These are phyloP conservation scores for Perilla frutescens DNA, from an alignment of 257 asterid species.

Conservation along the genomic window DNA sequence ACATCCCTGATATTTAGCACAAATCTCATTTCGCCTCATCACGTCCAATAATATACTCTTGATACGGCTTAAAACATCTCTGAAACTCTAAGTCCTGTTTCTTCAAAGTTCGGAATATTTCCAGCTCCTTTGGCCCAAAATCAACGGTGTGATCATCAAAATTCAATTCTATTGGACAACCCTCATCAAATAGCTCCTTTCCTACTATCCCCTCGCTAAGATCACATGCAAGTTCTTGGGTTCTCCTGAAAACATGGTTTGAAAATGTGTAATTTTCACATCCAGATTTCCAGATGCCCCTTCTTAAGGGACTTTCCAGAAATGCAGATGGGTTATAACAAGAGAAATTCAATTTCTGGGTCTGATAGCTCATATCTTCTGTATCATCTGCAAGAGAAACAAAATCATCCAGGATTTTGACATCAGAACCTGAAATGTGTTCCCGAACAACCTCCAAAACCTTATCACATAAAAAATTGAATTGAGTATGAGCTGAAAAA, in stretches of 20 bases:
- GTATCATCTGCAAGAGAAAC: conserved; percentile 70
- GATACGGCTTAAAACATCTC: conserved; percentile 51
- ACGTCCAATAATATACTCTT: conserved; percentile 44
- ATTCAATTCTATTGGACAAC: conserved; percentile 63
- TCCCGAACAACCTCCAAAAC: conserved; percentile 53
- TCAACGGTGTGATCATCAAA: conserved; percentile 38
- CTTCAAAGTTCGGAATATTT: conserved; percentile 49
- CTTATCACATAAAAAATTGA: conserved; percentile 53
- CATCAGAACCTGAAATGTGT: conserved; percentile 36
- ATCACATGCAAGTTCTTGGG: conserved; percentile 36
- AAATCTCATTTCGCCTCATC: conserved; percentile 19
- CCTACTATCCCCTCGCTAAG: conserved; percentile 46
- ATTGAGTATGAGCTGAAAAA: conserved; percentile 49
- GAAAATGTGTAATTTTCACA: conserved; percentile 39
- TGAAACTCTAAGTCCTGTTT: conserved; percentile 54
- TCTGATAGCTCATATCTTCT: conserved; percentile 37
- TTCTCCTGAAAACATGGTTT: conserved; percentile 51
- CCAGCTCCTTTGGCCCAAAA: conserved; percentile 54
- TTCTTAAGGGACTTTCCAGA: conserved; percentile 32
- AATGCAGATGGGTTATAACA: conserved; percentile 53
- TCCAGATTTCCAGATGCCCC: conserved; percentile 33
- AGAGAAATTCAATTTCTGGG: conserved; percentile 39
- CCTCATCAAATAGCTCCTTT: conserved; percentile 55
- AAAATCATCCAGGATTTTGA: conserved; percentile 37
- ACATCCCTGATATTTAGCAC: neutral